Base-by-base conservation (phyloP, 2,329 filamentous ascomycete species). In the Bipolaris victoriae region DNA sequence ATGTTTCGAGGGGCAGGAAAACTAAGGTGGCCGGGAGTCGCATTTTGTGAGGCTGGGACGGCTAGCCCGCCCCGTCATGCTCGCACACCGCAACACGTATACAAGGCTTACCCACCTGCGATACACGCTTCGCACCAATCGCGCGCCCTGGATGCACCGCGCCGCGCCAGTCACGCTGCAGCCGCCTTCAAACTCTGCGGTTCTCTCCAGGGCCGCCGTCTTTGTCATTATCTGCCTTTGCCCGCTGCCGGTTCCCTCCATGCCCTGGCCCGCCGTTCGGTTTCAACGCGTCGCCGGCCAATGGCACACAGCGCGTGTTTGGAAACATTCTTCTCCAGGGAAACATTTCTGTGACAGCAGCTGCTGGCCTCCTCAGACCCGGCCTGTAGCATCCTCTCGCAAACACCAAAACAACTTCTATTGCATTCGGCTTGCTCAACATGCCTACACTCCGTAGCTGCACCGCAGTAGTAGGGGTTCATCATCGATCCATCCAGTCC, bases 51-150 rank as follows among this genome's bases (percentile, higher is more conserved):
- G 59, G 65, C 64, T 67, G 62, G 62, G 57, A 58, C 29, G 52
- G 45, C 52, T 54, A 62, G 59, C 47, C 52, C 52, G 53, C 51
- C 57, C 58, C 61, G 61, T 64, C 65, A 68, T 56, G 53, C 22
- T 22, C 45, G 43, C 61, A 62, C 66, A 69, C 66, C 66, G 66
- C 66, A 66, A 64, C 59, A 67, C 60, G 62, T 50, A 60, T 58
- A 56, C 36, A 53, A 62, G 49, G 54, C 64, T 63, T 56, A 60
- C 22, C 44, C 44, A 48, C 44, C 20, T 48, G n/a, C 18, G 20
- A 37, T 37, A 16, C 18, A 37, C 20, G 10, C 3, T 13, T 18
- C 18, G 22, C 11, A 35, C 55, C 55, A 57, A 54, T 54, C n/a
- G 33, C 16, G 26, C 33, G 16, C 31, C 36, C 37, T 18, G 29